Evolutionary conservation across 1,139 yeast genomes (phyloP).

Genomic region (Geotrichum carabidarum): DNA sequence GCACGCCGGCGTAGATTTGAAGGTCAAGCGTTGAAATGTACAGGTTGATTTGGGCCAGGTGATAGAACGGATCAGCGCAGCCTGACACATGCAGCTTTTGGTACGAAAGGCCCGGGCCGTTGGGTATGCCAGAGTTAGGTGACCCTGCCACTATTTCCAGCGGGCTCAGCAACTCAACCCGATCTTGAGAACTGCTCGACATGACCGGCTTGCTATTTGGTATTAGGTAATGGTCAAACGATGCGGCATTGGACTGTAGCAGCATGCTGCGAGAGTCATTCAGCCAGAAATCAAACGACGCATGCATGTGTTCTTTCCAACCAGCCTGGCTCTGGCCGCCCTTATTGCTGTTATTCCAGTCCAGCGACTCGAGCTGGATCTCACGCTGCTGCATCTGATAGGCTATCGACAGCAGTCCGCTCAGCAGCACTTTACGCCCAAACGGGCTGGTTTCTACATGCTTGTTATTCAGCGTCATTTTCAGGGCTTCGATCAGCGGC

Average conservation of each 20-base stretch:
- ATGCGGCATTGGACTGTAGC: conserved; percentile 22
- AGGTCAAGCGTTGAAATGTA: conserved; percentile 71
- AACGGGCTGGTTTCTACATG: conserved; percentile 49
- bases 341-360: conserved; percentile 29
- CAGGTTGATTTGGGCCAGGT: conserved; percentile 67
- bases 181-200: not conserved
- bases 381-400: conserved; percentile 73
- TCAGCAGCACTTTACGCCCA: conserved; percentile 60
- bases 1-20: conserved; percentile 76
- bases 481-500: conserved; percentile 53
- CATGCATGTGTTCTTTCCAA: conserved; percentile 12
- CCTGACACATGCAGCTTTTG: conserved; percentile 23
- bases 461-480: conserved; percentile 50
- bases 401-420: conserved; percentile 66
- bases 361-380: conserved; percentile 48
- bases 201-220: not conserved
- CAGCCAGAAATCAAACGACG: conserved; percentile 15
- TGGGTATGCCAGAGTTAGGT: not conserved
- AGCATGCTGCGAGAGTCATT: conserved; percentile 12
- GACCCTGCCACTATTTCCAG: not conserved
- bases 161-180: not conserved
- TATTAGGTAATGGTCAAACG: conserved; percentile 21
- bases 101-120: conserved; percentile 16
- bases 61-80: conserved; percentile 41
- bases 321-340: not conserved